A percentile compares a stretch with the other conserved stretches of the same genome.
Conservation (phyloP, 202 grass and related monocot genomes). For the Schoenoplectus tabernaemontani region DNA sequence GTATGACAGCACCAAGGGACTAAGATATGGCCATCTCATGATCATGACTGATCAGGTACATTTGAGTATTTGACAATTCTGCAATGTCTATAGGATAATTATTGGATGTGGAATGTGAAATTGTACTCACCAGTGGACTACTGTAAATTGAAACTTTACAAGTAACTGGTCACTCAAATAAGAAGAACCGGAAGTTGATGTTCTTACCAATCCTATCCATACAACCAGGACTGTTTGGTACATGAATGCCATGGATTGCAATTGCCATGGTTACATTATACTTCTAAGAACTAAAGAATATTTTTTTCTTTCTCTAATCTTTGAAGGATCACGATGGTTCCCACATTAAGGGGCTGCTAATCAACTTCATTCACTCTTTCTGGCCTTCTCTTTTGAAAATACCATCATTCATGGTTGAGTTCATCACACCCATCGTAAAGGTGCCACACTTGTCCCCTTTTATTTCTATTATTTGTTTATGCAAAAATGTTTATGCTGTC, state of each 20-base stretch:
- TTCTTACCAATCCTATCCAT: not conserved
- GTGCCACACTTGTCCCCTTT: conserved; percentile 4
- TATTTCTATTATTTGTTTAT: not conserved
- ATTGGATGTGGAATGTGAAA: not conserved
- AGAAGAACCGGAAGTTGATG: not conserved
- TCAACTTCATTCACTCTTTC: conserved; percentile 78
- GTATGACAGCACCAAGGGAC: conserved; percentile 57
- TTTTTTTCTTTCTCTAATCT: not conserved
- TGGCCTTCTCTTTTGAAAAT: conserved; percentile 90
- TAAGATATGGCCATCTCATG: conserved; percentile 98
- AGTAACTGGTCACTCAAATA: not conserved
- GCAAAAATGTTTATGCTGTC: not conserved
- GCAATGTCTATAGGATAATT: not conserved
- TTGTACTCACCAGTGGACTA: not conserved
- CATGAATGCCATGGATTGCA: not conserved
- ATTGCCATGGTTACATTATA: not conserved
- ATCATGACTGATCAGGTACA: conserved; percentile 99
- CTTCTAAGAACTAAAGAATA: not conserved
- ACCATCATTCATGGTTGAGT: conserved; percentile 77
- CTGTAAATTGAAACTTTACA: not conserved
- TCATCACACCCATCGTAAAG: conserved; percentile 90
- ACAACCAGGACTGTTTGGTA: not conserved
- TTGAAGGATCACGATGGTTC: conserved; percentile 92
- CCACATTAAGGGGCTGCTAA: conserved; percentile 80
- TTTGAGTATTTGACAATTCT: not conserved